Evolutionary conservation across 2,329 filamentous ascomycete species (phyloP).

Genomic region (Dothistroma pini): DNA sequence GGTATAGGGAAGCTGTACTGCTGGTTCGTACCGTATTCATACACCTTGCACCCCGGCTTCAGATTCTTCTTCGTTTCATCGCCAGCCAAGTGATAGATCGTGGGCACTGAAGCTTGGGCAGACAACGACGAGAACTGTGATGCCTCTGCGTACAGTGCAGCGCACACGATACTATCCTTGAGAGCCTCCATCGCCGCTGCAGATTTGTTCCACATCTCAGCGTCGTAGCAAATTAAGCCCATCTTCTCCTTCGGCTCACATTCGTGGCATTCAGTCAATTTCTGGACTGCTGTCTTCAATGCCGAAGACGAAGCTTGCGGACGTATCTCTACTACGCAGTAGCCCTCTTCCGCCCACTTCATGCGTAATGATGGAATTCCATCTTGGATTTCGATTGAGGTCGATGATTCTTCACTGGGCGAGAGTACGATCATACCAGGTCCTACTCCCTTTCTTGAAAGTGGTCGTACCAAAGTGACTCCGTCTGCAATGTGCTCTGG

Average conservation of each 20-base stretch:
- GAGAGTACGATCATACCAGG: constrained; percentile 24
- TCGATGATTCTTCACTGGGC: constrained; percentile 13
- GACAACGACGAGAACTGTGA: constrained; percentile 18
- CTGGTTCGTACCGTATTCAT: constrained; percentile 46
- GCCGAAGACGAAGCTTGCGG: constrained; percentile 24
- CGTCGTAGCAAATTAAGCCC: constrained; percentile 33
- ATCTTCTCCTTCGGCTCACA: constrained; percentile 42
- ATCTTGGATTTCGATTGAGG: constrained; percentile 21
- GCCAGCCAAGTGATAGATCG: constrained; percentile 27
- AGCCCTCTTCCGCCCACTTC: constrained; percentile 72
- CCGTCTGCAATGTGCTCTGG: constrained; percentile 19
- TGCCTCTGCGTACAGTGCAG: constrained; percentile 34
- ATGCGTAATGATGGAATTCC: constrained; percentile 25
- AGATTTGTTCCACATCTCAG: constrained; percentile 17
- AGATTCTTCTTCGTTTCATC: constrained; percentile 19
- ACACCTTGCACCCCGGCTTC: constrained; percentile 26
- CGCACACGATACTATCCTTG: constrained; percentile 29
- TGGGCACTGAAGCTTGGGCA: constrained; percentile 22
- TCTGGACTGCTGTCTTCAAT: constrained; percentile 22
- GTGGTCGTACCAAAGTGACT: constrained; percentile 20
- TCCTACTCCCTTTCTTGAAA: constrained; percentile 21
- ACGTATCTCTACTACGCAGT: constrained; percentile 56
- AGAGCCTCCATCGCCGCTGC: constrained; percentile 27
- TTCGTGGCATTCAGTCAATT: constrained; percentile 23
- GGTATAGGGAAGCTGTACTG: constrained; percentile 49